Evolutionary conservation across 305 asterid genomes (phyloP).

Genomic region (Stenogyne calaminthoides): DNA sequence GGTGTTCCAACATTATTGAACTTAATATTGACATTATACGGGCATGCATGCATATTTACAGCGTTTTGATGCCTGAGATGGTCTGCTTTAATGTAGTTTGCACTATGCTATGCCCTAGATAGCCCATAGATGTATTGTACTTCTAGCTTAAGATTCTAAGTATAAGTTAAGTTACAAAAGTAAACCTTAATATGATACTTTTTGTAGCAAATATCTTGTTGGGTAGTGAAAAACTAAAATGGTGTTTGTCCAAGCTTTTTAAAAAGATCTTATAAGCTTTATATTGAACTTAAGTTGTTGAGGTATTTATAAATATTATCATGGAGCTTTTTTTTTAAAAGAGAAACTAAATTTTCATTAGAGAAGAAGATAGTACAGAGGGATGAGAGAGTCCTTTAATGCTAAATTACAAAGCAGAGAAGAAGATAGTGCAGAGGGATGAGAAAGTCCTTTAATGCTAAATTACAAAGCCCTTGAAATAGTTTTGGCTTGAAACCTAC

Average conservation of each 20-base stretch:
- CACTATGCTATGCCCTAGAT: not conserved
- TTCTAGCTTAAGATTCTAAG: not conserved
- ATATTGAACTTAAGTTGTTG: not conserved
- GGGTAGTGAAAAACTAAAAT: not conserved
- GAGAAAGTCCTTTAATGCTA: not conserved
- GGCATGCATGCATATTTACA: not conserved
- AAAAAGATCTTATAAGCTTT: not conserved
- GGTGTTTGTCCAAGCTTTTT: not conserved
- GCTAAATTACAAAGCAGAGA: not conserved
- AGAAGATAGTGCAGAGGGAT: not conserved
- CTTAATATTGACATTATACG: not conserved
- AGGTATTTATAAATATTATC: not conserved
- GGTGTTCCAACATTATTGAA: not conserved
- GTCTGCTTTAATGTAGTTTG: constrained; percentile 4
- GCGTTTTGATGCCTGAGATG: not conserved
- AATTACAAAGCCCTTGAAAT: not conserved
- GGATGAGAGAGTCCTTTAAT: not conserved
- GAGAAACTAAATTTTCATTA: not conserved
- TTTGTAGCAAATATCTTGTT: not conserved
- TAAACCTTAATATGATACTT: too few species aligned
- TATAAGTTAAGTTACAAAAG: not conserved
- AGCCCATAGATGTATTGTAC: not conserved
- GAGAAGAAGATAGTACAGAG: not conserved
- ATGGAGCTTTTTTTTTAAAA: not conserved
- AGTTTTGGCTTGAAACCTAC: not conserved